phyloP scores from a whole-genome alignment of 495 filamentous ascomycete genomes.

The Cercophora samala region DNA sequence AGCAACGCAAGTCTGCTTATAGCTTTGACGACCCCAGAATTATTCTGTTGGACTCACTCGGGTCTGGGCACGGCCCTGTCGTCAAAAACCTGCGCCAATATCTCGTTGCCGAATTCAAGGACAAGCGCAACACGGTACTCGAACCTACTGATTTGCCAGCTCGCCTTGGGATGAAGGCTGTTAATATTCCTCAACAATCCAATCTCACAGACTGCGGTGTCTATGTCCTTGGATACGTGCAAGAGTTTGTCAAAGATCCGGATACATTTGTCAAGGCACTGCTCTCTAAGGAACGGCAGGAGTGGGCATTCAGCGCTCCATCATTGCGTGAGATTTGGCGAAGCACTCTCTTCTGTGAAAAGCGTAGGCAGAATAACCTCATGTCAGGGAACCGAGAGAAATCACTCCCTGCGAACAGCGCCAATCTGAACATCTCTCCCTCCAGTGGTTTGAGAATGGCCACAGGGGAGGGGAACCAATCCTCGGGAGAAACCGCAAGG shows the following conservation, averaged over 20 bases:
- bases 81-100: conserved; percentile 71
- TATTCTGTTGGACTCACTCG: conserved; percentile 86
- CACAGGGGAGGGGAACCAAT: not conserved
- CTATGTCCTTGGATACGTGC: conserved; percentile 76
- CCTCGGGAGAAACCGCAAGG: too few species aligned
- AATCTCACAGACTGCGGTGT: conserved; percentile 90
- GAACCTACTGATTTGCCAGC: conserved; percentile 41
- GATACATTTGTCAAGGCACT: conserved; percentile 52
- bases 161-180: conserved; percentile 64
- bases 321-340: conserved; percentile 37
- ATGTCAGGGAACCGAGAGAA: not conserved
- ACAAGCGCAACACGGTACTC: conserved; percentile 59
- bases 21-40: conserved; percentile 57
- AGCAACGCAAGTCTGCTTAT: conserved; percentile 31
- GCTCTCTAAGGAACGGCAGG: conserved; percentile 29
- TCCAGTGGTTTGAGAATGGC: not conserved
- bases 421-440: not conserved
- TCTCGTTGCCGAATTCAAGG: conserved; percentile 64
- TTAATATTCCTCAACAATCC: conserved; percentile 68
- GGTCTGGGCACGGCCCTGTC: conserved; percentile 55
- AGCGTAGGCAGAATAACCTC: conserved; percentile 11
- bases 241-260: conserved; percentile 71
- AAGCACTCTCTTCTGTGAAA: conserved; percentile 32
- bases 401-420: not conserved
- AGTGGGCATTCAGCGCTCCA: conserved; percentile 39